Percentiles rank a stretch among this genome's conserved stretches.
phyloP scores from a whole-genome alignment of 192 early-diverging fungal genomes.

The Backusella westeae region DNA sequence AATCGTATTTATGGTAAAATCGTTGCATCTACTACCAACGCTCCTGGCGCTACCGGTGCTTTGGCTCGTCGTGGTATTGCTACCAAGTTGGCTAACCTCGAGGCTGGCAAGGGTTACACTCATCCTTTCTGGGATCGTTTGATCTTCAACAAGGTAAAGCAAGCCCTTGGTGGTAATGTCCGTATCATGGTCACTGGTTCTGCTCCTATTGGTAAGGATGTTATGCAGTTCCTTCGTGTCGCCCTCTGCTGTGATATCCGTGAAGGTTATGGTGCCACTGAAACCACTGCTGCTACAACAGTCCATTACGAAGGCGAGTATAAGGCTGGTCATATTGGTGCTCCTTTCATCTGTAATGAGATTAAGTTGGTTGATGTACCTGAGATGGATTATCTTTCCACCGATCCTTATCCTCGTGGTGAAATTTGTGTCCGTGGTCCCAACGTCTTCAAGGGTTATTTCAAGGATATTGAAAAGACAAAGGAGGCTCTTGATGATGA shows the following conservation, averaged over 20 bases:
- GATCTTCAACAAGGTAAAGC: constrained; percentile 73
- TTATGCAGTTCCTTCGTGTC: constrained; percentile 78
- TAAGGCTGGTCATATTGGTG: constrained; percentile 76
- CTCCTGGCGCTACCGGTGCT: constrained; percentile 60
- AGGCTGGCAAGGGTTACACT: constrained; percentile 56
- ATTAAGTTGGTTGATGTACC: constrained; percentile 90
- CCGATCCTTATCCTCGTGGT: constrained; percentile 84
- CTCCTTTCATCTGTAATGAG: constrained; percentile 64
- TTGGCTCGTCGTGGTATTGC: constrained; percentile 58
- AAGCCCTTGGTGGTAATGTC: constrained; percentile 81
- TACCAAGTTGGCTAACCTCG: constrained; percentile 61
- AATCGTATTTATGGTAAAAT: constrained; percentile 88
- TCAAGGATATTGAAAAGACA: constrained; percentile 75
- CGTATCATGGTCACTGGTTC: constrained; percentile 80
- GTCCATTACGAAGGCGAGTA: constrained; percentile 58
- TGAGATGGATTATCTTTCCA: constrained; percentile 80
- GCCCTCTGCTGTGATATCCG: constrained; percentile 73
- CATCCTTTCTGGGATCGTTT: constrained; percentile 90
- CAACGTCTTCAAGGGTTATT: constrained; percentile 75
- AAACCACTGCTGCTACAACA: constrained; percentile 60
- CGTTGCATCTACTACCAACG: constrained; percentile 50
- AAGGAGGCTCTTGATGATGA: constrained; percentile 72
- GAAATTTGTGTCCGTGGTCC: constrained; percentile 85
- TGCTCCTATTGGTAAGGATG: constrained; percentile 82
- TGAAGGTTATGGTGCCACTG: constrained; percentile 92